Evolutionary conservation across 2,329 filamentous ascomycete genomes (phyloP).

Genomic region (Monosporascus ibericus): DNA sequence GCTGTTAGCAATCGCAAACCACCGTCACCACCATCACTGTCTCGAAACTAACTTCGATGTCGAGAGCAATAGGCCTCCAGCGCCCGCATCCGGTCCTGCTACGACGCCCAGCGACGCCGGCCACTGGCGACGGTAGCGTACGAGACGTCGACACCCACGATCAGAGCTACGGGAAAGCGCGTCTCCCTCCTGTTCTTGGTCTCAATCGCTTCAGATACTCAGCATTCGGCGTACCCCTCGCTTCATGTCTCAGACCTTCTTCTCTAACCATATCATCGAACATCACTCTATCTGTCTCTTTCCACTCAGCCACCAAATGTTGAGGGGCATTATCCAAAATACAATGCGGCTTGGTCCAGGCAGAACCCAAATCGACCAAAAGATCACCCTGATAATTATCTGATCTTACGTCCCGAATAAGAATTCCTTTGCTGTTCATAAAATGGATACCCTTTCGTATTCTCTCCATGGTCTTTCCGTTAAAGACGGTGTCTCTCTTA

Average conservation of each 20-base stretch:
- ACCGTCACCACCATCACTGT: too few relatives aligned
- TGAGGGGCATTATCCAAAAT: constrained; percentile 3
- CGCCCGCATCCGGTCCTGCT: too few relatives aligned
- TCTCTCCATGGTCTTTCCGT: neutral
- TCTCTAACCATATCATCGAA: constrained; percentile 1
- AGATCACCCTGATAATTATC: constrained; percentile 3
- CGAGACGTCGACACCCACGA: too few relatives aligned
- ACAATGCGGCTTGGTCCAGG: constrained; percentile 10
- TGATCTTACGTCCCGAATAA: constrained; percentile 1
- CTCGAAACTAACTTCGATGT: too few relatives aligned
- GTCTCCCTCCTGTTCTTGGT: neutral
- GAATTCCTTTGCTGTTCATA: constrained; percentile 4
- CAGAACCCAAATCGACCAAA: constrained; percentile 6
- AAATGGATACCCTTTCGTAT: constrained; percentile 3
- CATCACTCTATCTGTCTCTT: neutral
- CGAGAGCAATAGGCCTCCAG: too few relatives aligned
- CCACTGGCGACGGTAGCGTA: too few relatives aligned
- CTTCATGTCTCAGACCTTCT: neutral
- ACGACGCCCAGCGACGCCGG: too few relatives aligned
- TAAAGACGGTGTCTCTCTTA: constrained; percentile 2
- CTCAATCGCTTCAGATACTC: neutral
- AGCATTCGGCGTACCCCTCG: neutral
- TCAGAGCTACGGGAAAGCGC: too few relatives aligned
- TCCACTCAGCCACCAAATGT: neutral
- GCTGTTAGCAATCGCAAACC: too few relatives aligned